Evolutionary conservation across 345 rosid species (phyloP).

Genomic region (Eucalyptus pauciflora): DNA sequence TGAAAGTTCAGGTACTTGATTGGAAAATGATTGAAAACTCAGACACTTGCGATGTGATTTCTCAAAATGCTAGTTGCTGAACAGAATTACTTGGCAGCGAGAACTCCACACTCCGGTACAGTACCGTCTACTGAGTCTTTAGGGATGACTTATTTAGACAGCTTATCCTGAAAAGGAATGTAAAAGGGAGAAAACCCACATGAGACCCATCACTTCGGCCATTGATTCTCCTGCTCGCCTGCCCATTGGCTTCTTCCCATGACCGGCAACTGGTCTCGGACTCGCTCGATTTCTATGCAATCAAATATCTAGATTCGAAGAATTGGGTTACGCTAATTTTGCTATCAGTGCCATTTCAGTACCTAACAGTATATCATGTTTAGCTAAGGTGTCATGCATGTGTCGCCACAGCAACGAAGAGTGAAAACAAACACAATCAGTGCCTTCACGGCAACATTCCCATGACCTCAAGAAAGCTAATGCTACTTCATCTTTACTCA

Average conservation of each 20-base stretch:
- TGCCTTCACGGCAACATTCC: background rate
- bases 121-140: fast-evolving
- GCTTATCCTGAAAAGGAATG: background rate
- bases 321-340: too few species aligned
- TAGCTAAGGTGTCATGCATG: too few species aligned
- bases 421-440: background rate
- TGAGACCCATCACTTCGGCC: background rate
- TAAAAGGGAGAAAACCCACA: background rate
- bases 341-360: fast-evolving
- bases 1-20: background rate
- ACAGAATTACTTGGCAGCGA: background rate
- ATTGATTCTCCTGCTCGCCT: background rate
- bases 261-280: fast-evolving
- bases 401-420: background rate
- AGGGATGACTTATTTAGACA: background rate
- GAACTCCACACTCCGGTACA: background rate
- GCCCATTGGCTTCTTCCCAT: background rate
- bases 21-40: background rate
- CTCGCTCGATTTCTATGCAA: too few species aligned
- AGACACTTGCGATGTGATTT: background rate
- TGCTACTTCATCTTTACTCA: background rate
- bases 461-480: background rate
- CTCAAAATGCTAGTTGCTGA: background rate
- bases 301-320: too few species aligned
- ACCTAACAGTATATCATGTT: too few species aligned